A percentile compares a stretch with the other conserved stretches of the same genome.
phyloP scores from a whole-genome alignment of 257 asterid species.

The Avicennia marina region DNA sequence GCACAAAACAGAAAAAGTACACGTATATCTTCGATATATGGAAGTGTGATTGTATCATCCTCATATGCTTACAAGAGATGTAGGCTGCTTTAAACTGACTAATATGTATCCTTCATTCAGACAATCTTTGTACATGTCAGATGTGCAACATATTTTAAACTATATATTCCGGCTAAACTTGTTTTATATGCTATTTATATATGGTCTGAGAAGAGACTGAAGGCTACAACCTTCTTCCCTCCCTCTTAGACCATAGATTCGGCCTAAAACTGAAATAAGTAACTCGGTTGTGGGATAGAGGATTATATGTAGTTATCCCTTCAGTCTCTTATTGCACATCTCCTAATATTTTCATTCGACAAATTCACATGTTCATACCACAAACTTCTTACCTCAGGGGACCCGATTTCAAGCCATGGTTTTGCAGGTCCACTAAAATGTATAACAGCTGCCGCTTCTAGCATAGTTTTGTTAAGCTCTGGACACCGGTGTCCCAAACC shows the following conservation, averaged over 20 bases:
- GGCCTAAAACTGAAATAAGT: slow-evolving; percentile 23
- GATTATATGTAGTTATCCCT: slow-evolving; percentile 11
- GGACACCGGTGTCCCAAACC: slow-evolving; percentile 64
- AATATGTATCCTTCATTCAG: too few species aligned
- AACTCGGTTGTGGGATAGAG: not conserved
- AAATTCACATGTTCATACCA: slow-evolving; percentile 70
- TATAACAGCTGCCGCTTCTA: slow-evolving; percentile 58
- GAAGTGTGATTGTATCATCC: too few species aligned
- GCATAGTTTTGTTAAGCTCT: slow-evolving; percentile 15
- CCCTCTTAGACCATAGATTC: slow-evolving; percentile 46
- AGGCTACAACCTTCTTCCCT: slow-evolving; percentile 92
- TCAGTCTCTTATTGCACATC: slow-evolving; percentile 53
- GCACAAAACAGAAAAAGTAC: too few species aligned
- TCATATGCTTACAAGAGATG: too few species aligned
- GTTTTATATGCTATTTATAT: too few species aligned
- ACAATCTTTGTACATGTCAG: too few species aligned
- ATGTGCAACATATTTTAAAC: too few species aligned
- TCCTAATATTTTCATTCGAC: slow-evolving; percentile 47
- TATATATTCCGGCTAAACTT: too few species aligned
- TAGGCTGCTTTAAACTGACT: too few species aligned
- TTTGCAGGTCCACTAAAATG: slow-evolving; percentile 93
- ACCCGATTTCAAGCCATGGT: slow-evolving; percentile 80
- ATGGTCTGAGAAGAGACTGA: slow-evolving; percentile 83
- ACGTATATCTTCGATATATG: too few species aligned
- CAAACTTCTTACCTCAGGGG: slow-evolving; percentile 47